Evolutionary conservation across 768 basidiomycete genomes (phyloP), one percentile per base, ranked within the genome.

Genomic region (Trametes cubensis): DNA sequence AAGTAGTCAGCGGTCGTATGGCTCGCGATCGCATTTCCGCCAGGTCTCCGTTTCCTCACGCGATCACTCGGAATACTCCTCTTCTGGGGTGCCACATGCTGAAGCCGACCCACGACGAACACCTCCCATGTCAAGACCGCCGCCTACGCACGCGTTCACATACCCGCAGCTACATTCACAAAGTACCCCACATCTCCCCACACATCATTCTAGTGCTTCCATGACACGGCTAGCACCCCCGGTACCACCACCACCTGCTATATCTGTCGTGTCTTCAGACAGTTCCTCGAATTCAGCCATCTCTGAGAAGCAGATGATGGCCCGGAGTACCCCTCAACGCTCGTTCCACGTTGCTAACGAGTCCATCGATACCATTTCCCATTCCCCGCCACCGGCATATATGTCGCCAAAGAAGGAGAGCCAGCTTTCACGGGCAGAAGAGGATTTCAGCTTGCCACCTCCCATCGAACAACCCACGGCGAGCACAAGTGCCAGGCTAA

Each of bases 311-410:
- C 66, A 70, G 40, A 46, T 60, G 3, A 65, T 60, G 39, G 73
- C 74, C 2, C 71, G 70, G 46, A 75, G 73, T 13, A 78, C 80
- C 15, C 76, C 80, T 2, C 73, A 75, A 54, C 70, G 80, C 50
- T 65, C 75, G 18, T 80, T 78, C 53, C 80, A 80, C 46, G 68
- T 83, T 54, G 70, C 71, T 4, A 83, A 84, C 64, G 73, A 71
- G 2, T 72, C 75, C 17, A 63, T 76, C 30, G 62, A 64, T 58
- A 63, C 61, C 60, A 71, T 66, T 10, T 25, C 60, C 2, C 63
- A 64, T 41, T 78, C 82, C 5, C 81, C 82, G 7, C 83, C 83
- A 0, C 81, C 83, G 3, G 80, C 83, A 2, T 83, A 83, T 11
- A 60, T 50, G 28, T 78, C 73, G 0, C 64, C 64, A 8, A 66